phyloP scores from a whole-genome alignment of 73 alveolate species.

The Blepharisma stoltei region DNA sequence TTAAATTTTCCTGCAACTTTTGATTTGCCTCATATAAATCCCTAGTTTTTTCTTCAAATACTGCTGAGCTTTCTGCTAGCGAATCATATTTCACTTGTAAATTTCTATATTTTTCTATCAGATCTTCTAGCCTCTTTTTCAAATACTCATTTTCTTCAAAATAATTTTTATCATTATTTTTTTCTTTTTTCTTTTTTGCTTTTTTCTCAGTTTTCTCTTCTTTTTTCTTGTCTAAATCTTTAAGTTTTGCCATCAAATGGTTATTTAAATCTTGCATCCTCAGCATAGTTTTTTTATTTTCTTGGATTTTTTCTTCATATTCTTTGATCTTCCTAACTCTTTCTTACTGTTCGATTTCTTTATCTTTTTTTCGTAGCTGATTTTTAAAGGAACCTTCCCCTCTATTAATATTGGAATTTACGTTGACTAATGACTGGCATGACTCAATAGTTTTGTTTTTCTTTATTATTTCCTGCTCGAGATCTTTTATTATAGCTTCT shows the following conservation, averaged over 20 bases:
- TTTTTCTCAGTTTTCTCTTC: neutral
- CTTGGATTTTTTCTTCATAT: constrained; percentile 21
- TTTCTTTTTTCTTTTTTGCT: neutral
- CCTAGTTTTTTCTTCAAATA: constrained; percentile 26
- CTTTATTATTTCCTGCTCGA: neutral
- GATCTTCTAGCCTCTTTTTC: neutral
- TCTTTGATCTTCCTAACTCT: neutral
- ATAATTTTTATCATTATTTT: neutral
- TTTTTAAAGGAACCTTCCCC: neutral
- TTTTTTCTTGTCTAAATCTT: neutral
- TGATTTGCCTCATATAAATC: constrained; percentile 25
- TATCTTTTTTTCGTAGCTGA: neutral
- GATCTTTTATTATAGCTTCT: neutral
- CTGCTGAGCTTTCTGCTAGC: neutral
- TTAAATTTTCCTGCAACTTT: constrained; percentile 10
- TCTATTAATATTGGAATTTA: neutral
- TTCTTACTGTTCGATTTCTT: neutral
- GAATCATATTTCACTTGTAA: constrained; percentile 6
- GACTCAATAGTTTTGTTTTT: neutral
- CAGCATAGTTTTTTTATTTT: neutral
- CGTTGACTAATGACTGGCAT: too few relatives aligned
- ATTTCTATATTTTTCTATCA: neutral
- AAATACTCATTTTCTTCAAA: neutral
- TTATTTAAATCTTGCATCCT: neutral
- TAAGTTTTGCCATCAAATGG: neutral